phyloP scores from a whole-genome alignment of 2,329 filamentous ascomycete species.

The Stemphylium vesicarium region DNA sequence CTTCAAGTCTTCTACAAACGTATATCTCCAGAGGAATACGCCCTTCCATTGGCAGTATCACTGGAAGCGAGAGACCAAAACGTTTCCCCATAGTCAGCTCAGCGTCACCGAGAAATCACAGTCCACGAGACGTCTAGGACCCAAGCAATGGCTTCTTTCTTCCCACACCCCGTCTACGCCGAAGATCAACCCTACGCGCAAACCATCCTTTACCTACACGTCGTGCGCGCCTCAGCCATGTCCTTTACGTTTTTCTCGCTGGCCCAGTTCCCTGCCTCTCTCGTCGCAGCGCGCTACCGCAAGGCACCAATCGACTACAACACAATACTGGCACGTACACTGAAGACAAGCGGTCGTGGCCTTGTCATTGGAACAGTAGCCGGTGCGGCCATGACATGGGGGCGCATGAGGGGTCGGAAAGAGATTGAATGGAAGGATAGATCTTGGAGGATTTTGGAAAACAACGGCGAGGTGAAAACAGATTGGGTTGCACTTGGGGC shows the following conservation, averaged over 20 bases:
- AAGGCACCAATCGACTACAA: conserved; percentile 34
- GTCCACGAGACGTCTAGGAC: not conserved
- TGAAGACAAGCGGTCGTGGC: conserved; percentile 56
- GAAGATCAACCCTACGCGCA: conserved; percentile 66
- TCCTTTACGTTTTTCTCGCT: conserved; percentile 58
- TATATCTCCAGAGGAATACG: not conserved
- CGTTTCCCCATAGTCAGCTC: not conserved
- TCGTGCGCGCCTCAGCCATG: conserved; percentile 63
- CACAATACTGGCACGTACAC: conserved; percentile 40
- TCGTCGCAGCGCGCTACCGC: conserved; percentile 32
- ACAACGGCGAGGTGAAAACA: conserved; percentile 59
- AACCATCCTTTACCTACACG: conserved; percentile 65
- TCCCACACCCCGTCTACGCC: conserved; percentile 63
- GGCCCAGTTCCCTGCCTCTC: conserved; percentile 43
- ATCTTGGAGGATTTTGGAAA: conserved; percentile 67
- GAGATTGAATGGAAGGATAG: conserved; percentile 70
- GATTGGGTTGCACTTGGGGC: conserved; percentile 63
- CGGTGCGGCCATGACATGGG: conserved; percentile 53
- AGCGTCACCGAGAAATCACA: not conserved
- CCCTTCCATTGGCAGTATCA: not conserved
- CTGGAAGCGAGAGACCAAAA: not conserved
- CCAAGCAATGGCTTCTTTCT: conserved; percentile 60
- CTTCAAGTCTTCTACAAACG: not conserved
- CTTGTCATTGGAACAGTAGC: conserved; percentile 55
- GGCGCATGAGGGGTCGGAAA: conserved; percentile 62